Base-by-base conservation (phyloP, 345 rosid species). In the Rhizophora mangle region DNA sequence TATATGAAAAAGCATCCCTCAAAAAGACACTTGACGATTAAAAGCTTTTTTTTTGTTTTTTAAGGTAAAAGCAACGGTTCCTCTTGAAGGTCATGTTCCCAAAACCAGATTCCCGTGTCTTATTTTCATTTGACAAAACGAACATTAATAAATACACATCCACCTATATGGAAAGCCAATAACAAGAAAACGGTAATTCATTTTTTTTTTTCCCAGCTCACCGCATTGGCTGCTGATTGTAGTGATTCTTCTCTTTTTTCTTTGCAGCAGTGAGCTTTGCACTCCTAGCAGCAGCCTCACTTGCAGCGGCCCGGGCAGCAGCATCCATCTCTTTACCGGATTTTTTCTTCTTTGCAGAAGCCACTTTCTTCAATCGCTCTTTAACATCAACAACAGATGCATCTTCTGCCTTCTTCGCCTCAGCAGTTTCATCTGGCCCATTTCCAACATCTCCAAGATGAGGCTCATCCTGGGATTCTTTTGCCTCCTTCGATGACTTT, bases 161-260 rank as follows among this genome's bases (percentile, higher is more conserved):
- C 78, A 62, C 63, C 62, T 65, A 29, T 52, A 43, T 43, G 49
- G 46, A 63, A 7, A 71, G 5, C 60, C 19, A 46, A 76, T 70
- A 52, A 19, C 46, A 69, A 64, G 65, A 66, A 43, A 13, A 46
- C 7, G 53, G 22, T 51, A 51, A 16, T 3, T 15, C 0, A 24
- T 22, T 31, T 36, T 31, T 36, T 32, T 36, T 8, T 43, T 37
- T 36, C 62, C 74, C 46, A 26, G 65, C 67, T 85, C 76, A 89
- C 86, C 87, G 72, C 67, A 83, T 86, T 0, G 96, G 87, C 79
- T 88, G 96, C 78, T 87, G 93, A 76, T 87, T 90, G 78, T 88
- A 88, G 77, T 88, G 90, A 63, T 78, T 87, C 89, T 88, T 90
- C 85, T 88, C 98, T 76, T 88, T 90, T 74, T 93, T 93, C 93